Evolutionary conservation across 2,329 filamentous ascomycete species (phyloP).

Genomic region (Colletotrichum eremochloae): DNA sequence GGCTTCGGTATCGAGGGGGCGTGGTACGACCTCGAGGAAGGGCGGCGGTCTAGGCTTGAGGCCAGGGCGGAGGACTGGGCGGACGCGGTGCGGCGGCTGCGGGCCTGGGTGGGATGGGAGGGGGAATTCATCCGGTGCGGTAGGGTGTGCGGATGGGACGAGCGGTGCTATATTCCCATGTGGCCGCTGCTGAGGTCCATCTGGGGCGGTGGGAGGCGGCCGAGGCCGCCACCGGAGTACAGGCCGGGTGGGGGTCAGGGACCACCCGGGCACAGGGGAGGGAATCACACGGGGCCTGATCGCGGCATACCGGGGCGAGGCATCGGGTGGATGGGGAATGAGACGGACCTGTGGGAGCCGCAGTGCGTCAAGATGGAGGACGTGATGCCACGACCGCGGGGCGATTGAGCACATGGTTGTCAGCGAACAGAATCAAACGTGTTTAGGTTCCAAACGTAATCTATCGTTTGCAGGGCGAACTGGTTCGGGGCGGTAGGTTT

Average conservation of each 20-base stretch:
- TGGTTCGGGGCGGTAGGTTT: neutral
- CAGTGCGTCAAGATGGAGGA: slow-evolving; percentile 46
- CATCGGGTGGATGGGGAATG: slow-evolving; percentile 40
- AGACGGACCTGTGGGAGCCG: slow-evolving; percentile 47
- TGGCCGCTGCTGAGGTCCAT: slow-evolving; percentile 56
- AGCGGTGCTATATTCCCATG: slow-evolving; percentile 65
- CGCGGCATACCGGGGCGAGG: slow-evolving; percentile 28
- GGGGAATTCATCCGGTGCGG: slow-evolving; percentile 59
- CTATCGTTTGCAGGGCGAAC: neutral
- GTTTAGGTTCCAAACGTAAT: neutral
- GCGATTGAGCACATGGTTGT: neutral
- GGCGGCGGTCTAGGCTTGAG: neutral
- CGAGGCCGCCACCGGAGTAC: slow-evolving; percentile 29
- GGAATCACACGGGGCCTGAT: slow-evolving; percentile 12
- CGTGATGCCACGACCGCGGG: slow-evolving; percentile 35
- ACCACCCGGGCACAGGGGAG: slow-evolving; percentile 15
- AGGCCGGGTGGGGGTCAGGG: slow-evolving; percentile 15
- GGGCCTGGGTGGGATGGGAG: slow-evolving; percentile 65
- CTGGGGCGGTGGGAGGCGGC: slow-evolving; percentile 38
- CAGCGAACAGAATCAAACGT: neutral
- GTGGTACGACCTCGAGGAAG: slow-evolving; percentile 51
- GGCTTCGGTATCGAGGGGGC: slow-evolving; percentile 57
- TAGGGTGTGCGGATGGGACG: slow-evolving; percentile 56
- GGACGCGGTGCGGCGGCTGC: slow-evolving; percentile 56
- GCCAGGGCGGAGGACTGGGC: slow-evolving; percentile 45